phyloP scores from a whole-genome alignment of 768 basidiomycete species.

The Leccinum longicurvipes region DNA sequence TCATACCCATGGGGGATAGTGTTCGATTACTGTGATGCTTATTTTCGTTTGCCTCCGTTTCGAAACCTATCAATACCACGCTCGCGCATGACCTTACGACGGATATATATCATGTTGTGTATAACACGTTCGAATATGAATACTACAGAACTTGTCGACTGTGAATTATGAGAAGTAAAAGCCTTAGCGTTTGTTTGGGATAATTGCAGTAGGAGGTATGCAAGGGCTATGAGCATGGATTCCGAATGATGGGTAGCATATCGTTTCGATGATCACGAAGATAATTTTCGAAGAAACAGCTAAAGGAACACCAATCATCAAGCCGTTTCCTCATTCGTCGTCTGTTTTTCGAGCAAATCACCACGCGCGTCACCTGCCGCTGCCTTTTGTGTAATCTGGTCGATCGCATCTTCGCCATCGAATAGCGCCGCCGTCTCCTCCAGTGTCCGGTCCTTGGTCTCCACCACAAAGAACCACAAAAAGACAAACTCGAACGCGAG shows the following conservation, averaged over 20 bases:
- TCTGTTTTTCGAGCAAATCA: neutral
- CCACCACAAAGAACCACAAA: neutral
- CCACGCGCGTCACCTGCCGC: neutral
- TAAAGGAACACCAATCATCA: neutral
- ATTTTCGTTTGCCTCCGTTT: neutral
- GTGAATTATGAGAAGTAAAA: neutral
- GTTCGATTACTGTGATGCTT: neutral
- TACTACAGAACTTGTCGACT: neutral
- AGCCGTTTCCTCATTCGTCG: neutral
- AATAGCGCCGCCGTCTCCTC: neutral
- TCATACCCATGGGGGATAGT: no score
- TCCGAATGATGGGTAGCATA: no score
- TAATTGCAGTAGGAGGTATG: no score
- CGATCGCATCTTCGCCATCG: neutral
- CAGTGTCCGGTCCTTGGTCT: neutral
- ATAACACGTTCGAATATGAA: neutral
- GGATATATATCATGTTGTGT: neutral
- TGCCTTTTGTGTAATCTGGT: neutral
- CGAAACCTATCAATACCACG: no score
- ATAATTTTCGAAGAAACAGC: no score
- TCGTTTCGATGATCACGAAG: no score
- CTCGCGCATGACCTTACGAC: neutral
- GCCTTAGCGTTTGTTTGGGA: no score
- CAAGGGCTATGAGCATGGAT: no score
- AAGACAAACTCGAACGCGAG: neutral